These are phyloP conservation scores for Exophiala aquamarina DNA, from an alignment of 2,329 filamentous ascomycete species.

Conservation along the genomic window DNA sequence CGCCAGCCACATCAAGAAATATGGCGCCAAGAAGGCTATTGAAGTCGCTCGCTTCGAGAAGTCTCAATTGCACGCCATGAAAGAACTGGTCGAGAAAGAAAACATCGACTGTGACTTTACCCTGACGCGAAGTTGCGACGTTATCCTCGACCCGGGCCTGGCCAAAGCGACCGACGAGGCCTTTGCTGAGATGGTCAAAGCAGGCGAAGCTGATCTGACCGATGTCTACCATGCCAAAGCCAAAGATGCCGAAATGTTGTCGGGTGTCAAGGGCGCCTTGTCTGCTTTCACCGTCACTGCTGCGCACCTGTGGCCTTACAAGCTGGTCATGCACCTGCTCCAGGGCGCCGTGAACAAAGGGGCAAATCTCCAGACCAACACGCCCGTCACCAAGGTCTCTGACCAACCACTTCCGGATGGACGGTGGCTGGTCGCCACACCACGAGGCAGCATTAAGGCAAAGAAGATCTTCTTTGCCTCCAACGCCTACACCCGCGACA, in stretches of 20 bases:
- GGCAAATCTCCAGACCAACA: slow-evolving; percentile 55
- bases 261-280: slow-evolving; percentile 37
- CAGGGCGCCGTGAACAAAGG: slow-evolving; percentile 55
- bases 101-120: slow-evolving; percentile 43
- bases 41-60: slow-evolving; percentile 42
- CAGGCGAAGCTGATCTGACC: slow-evolving; percentile 28
- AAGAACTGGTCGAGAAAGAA: slow-evolving; percentile 39
- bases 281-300: slow-evolving; percentile 35
- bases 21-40: slow-evolving; percentile 36
- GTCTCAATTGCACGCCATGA: slow-evolving; percentile 37
- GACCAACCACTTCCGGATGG: too few species aligned
- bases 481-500: slow-evolving; percentile 76
- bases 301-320: slow-evolving; percentile 64
- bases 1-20: slow-evolving; percentile 31
- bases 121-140: slow-evolving; percentile 39
- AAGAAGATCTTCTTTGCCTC: slow-evolving; percentile 81
- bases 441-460: slow-evolving; percentile 55
- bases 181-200: slow-evolving; percentile 30
- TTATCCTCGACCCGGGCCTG: slow-evolving; percentile 33
- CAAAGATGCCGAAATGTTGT: slow-evolving; percentile 17
- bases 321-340: slow-evolving; percentile 73
- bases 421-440: slow-evolving; percentile 40
- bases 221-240: slow-evolving; percentile 33
- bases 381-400: slow-evolving; percentile 41
- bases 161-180: slow-evolving; percentile 32